Evolutionary conservation across 169 alveolate species (phyloP).

Genomic region (Cryptosporidium canis): DNA sequence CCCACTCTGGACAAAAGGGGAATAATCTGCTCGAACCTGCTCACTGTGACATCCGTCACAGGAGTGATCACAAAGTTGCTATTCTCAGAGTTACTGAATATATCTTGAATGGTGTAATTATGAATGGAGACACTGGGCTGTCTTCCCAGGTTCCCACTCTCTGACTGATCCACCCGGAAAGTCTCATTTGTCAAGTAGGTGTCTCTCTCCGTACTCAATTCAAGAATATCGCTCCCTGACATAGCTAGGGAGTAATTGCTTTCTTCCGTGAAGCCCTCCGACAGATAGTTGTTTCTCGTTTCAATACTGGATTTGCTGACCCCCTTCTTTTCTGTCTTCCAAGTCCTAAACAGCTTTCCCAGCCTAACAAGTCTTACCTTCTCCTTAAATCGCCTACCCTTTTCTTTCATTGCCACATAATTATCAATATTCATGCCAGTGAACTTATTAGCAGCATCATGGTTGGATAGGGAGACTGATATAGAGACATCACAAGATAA

Average conservation of each 20-base stretch:
- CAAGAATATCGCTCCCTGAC: not conserved
- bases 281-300: not conserved
- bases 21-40: constrained; percentile 35
- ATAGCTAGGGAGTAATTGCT: not conserved
- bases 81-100: not conserved
- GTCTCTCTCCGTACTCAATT: not conserved
- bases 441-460: not conserved
- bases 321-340: not conserved
- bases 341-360: not conserved
- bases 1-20: constrained; percentile 60
- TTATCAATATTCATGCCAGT: not conserved
- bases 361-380: not conserved
- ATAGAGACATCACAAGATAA: constrained; percentile 51
- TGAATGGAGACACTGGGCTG: not conserved
- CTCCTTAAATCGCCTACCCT: not conserved
- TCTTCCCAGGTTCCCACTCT: not conserved
- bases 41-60: constrained; percentile 8
- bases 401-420: not conserved
- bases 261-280: not conserved
- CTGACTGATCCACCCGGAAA: not conserved
- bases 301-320: not conserved
- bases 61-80: constrained; percentile 6
- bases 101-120: not conserved
- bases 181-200: not conserved
- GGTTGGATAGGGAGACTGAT: not conserved